A percentile compares a stretch with the other conserved stretches of the same genome.
phyloP scores from a whole-genome alignment of 139 green algal species.

The Micractinium sp. region DNA sequence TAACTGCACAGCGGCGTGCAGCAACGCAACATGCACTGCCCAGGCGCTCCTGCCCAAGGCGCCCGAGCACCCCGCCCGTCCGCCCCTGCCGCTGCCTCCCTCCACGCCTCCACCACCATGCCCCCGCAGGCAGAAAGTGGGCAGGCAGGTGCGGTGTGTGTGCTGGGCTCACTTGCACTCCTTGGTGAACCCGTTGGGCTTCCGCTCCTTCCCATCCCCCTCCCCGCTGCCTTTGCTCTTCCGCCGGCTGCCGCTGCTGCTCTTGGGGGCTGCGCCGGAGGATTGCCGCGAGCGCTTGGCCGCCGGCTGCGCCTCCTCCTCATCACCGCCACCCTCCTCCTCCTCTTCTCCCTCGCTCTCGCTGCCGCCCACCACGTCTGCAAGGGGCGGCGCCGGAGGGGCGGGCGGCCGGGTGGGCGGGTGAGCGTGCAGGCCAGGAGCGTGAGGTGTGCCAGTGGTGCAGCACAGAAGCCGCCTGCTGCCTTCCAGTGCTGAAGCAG shows the following conservation, averaged over 20 bases:
- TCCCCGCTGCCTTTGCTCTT: not conserved
- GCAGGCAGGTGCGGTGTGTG: no score
- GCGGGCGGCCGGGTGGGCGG: not conserved
- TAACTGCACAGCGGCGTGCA: not conserved
- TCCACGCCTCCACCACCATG: no score
- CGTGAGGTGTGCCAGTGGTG: not conserved
- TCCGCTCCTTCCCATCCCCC: slow-evolving; percentile 13
- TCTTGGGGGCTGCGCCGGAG: not conserved
- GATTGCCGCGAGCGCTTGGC: not conserved
- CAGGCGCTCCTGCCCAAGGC: no score
- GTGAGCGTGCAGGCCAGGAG: not conserved
- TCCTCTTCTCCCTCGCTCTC: slow-evolving; percentile 18
- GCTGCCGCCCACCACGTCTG: slow-evolving; percentile 38
- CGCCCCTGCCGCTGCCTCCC: no score
- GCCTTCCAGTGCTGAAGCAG: not conserved
- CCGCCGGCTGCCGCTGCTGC: not conserved
- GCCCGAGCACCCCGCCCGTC: no score
- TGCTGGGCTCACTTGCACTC: slow-evolving; percentile 20
- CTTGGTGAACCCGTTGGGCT: slow-evolving; percentile 60
- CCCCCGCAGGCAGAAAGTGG: no score
- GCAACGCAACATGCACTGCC: not conserved
- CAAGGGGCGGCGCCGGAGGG: not conserved
- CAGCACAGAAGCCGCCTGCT: not conserved
- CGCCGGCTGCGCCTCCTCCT: not conserved
- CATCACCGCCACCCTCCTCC: slow-evolving; percentile 34